Base-by-base conservation (phyloP, 148 eudicot genomes). In the Persicaria maculosa region DNA sequence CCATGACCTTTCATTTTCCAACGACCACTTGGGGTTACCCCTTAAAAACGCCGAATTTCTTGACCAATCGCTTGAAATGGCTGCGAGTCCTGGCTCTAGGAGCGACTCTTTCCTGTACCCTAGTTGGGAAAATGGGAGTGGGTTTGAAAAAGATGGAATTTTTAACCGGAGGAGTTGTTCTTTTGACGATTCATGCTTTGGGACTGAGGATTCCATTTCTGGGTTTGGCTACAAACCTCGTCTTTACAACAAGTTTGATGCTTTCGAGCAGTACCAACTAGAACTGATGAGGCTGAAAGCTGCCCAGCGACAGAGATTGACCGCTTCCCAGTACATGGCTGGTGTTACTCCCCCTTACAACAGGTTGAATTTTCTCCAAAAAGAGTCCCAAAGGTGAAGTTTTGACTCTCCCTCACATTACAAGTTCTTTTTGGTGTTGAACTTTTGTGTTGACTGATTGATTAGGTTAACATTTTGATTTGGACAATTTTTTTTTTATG, bases 211-310 rank as follows among this genome's bases (percentile, higher is more conserved):
- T 45, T 86, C 80, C 7, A 68, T 80, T 47, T 59, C 73, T 69
- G 89, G 88, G 77, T 67, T 79, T 67, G 92, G 90, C 22, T 86
- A 80, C 77, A 87, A 87, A 72, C 92, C 93, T 7, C 89, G 97
- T 45, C 73, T 85, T 85, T 86, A 88, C 71, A 88, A 58, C 57
- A 79, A 78, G 45, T 70, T 80, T 47, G 86, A 81, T 52, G 88
- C 78, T 40, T 81, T 86, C 77, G 93, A 86, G 14, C 80, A 70
- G 52, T 79, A 64, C 22, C 75, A 80, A 69, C 79, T 77, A 17
- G 91, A 88, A 59, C 72, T 87, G 31, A 31, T 89, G 79, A 82
- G 86, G 67, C 78, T 86, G 59, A 91, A 85, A 76, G 74, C 86
- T 40, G 81, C 89, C 57, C 86, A 85, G 10, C 88, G 86, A 43